phyloP scores from a whole-genome alignment of 2,329 filamentous ascomycete species.

The Exophiala lecanii-corni region DNA sequence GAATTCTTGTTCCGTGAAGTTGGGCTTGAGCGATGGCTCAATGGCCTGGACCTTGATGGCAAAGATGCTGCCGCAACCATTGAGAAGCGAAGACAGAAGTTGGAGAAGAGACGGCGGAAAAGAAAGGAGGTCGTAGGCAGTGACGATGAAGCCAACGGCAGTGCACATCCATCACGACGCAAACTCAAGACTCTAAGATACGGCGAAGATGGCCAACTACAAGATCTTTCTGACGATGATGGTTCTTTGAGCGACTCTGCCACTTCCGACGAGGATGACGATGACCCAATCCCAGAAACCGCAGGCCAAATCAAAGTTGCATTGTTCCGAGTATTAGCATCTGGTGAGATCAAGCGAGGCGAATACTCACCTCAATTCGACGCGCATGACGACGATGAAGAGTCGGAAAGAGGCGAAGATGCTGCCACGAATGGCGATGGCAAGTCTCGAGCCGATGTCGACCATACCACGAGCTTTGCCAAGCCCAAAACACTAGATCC shows the following conservation, averaged over 20 bases:
- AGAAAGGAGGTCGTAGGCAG: conserved; percentile 54
- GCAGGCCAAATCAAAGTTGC: conserved; percentile 98
- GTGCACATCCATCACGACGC: conserved; percentile 26
- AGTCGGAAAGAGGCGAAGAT: conserved; percentile 41
- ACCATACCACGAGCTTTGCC: conserved; percentile 96
- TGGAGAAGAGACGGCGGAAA: conserved; percentile 83
- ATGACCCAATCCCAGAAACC: conserved; percentile 81
- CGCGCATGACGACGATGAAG: conserved; percentile 88
- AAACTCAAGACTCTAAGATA: conserved; percentile 67
- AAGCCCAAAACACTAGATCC: conserved; percentile 95
- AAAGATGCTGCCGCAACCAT: conserved; percentile 77
- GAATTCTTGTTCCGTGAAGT: conserved; percentile 98
- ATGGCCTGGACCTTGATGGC: conserved; percentile 89
- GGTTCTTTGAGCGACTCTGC: conserved; percentile 59
- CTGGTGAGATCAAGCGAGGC: conserved; percentile 93
- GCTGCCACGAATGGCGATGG: conserved; percentile 49
- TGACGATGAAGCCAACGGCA: conserved; percentile 31
- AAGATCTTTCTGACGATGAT: conserved; percentile 67
- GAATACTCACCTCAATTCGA: conserved; percentile 98
- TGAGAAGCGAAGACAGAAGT: conserved; percentile 57
- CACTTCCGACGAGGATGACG: conserved; percentile 69
- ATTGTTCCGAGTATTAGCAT: conserved; percentile 89
- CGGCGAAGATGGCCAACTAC: conserved; percentile 69
- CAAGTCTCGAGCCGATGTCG: conserved; percentile 72
- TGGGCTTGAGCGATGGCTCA: conserved; percentile 91